Base-by-base conservation (phyloP, 139 green algal genomes). In the Auxenochlorella protothecoides region DNA sequence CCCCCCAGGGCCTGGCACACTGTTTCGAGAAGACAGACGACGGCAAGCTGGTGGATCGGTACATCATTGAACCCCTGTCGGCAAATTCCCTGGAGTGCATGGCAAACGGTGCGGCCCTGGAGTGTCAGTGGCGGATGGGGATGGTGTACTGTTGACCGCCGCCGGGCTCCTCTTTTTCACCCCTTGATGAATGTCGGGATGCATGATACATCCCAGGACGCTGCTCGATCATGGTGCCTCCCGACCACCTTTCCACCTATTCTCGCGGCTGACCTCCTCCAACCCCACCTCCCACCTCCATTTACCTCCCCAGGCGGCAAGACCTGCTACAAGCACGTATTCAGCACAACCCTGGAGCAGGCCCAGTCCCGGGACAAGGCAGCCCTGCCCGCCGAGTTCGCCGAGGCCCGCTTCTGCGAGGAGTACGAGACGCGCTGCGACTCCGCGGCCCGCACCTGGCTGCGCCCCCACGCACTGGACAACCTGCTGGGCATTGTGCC, bases 401-500 rank as follows among this genome's bases (percentile, higher is more conserved):
- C 53, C 15, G 68, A 72, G 3, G 90, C 59, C 44, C 9, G 27
- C 0, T 96, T 89, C 65, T 90, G 82, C 60, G 87, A 96, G 9
- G 83, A 94, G n/a, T 97, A 81, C 16, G 87, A 90, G 8, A 84
- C 79, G 68, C 82, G 91, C 6, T 83, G 84, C 6, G 85, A 92
- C 59, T 85, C 91, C 10, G 82, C 82, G 4, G 86, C 85, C 0
- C 83, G 91, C 67, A 97, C 91, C 0, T 97, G 91, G 91, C 86
- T 83, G 72, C 73, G 92, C 0, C 75, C 84, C 3, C 91, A 97
- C 73, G 86, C 91, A 0, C 78, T 93, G 79, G 91, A 97, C 72
- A 91, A 92, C 74, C 84, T 96, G 16, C 86, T 93, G 89, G 85
- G 92, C 70, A 81, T 97, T 60, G 89, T 97, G 55, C 90, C 89